Conservation (phyloP, 208 protist species). For the Trypanosoma congolense region DNA sequence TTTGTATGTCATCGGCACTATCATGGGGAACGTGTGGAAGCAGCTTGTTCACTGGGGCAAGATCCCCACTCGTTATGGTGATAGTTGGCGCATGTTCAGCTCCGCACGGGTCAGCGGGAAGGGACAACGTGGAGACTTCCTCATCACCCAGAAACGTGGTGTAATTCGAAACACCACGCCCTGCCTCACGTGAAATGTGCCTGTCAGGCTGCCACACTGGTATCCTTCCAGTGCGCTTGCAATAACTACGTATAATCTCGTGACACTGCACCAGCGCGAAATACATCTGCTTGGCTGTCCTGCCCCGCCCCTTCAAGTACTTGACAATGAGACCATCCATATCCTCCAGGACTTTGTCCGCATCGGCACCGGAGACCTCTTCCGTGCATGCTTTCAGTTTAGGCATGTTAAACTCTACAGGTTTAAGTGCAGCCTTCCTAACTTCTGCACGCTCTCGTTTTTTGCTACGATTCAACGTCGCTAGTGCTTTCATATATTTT, state of each 20-base stretch:
- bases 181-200: too few relatives aligned
- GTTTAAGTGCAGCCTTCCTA: too few relatives aligned
- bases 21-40: neutral
- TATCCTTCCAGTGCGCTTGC: too few relatives aligned
- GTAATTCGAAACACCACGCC: neutral
- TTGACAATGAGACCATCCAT: neutral
- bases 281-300: neutral
- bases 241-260: neutral
- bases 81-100: neutral
- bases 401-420: too few relatives aligned
- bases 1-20: neutral
- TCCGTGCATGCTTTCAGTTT: too few relatives aligned
- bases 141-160: neutral
- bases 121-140: neutral
- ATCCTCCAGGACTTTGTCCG: neutral
- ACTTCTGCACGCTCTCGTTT: too few relatives aligned
- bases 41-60: neutral
- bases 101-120: neutral
- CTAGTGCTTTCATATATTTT: neutral
- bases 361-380: too few relatives aligned
- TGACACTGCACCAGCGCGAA: neutral
- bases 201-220: too few relatives aligned
- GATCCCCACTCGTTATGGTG: constrained; percentile 9
- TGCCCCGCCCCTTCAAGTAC: neutral
- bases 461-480: too few relatives aligned